Conservation (phyloP, 2,329 filamentous ascomycete species). For the Alternaria gansuensis region DNA sequence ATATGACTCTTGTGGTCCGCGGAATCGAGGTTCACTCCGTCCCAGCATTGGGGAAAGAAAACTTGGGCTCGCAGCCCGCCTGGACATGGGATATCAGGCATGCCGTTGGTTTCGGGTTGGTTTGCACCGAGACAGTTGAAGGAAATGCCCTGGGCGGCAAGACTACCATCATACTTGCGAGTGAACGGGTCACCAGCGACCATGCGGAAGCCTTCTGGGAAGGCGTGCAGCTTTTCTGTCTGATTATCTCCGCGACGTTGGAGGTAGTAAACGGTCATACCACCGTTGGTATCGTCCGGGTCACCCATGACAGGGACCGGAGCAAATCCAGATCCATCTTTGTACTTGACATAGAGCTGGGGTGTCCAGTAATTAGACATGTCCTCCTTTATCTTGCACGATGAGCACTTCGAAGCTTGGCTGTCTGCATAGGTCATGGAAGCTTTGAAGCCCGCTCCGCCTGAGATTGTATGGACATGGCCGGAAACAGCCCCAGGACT, state of each 20-base stretch:
- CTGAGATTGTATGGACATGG: slow-evolving; percentile 77
- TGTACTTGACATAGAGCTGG: slow-evolving; percentile 69
- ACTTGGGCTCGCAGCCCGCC: slow-evolving; percentile 70
- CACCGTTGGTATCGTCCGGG: slow-evolving; percentile 56
- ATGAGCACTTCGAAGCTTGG: slow-evolving; percentile 70
- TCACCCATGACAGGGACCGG: slow-evolving; percentile 67
- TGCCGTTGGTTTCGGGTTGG: slow-evolving; percentile 60
- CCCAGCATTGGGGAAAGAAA: slow-evolving; percentile 78
- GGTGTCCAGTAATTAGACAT: slow-evolving; percentile 80
- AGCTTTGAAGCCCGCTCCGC: slow-evolving; percentile 72
- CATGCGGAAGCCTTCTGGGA: slow-evolving; percentile 76
- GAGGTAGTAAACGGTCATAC: slow-evolving; percentile 80
- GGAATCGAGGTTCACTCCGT: slow-evolving; percentile 67
- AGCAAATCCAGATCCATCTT: slow-evolving; percentile 58
- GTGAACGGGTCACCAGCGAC: slow-evolving; percentile 71
- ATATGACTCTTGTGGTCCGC: slow-evolving; percentile 70
- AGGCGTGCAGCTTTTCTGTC: slow-evolving; percentile 71
- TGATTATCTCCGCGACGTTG: slow-evolving; percentile 59
- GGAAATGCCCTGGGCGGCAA: slow-evolving; percentile 61
- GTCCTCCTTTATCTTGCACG: slow-evolving; percentile 65
- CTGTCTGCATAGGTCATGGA: slow-evolving; percentile 69
- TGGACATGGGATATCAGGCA: slow-evolving; percentile 73
- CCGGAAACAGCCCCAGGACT: slow-evolving; percentile 65
- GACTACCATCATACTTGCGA: slow-evolving; percentile 61
- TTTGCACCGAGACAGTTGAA: slow-evolving; percentile 64